Evolutionary conservation across 495 filamentous ascomycete genomes (phyloP).

Genomic region (Amphirosellinia nigrospora): DNA sequence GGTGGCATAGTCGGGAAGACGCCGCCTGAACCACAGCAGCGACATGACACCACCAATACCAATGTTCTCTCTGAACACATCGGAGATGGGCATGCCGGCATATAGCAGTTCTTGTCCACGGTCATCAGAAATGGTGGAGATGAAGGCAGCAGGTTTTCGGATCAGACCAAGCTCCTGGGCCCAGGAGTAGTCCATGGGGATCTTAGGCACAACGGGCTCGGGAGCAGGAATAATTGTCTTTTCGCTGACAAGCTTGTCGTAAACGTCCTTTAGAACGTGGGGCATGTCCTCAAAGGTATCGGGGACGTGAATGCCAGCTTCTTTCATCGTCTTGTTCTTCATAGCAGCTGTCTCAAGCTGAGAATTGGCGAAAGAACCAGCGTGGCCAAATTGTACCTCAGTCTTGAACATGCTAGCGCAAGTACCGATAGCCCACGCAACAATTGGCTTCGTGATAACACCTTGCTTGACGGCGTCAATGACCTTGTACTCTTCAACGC

Average conservation of each 20-base stretch:
- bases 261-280: conserved; percentile 72
- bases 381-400: conserved; percentile 99
- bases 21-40: conserved; percentile 98
- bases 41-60: conserved; percentile 99
- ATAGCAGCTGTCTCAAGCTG: conserved; percentile 93
- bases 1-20: conserved; percentile 92
- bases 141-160: conserved; percentile 99
- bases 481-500: conserved; percentile 99
- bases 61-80: conserved; percentile 98
- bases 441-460: conserved; percentile 94
- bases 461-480: conserved; percentile 97
- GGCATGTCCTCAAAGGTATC: conserved; percentile 98
- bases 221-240: conserved; percentile 83
- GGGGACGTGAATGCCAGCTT: conserved; percentile 92
- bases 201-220: conserved; percentile 96
- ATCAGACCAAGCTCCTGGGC: conserved; percentile 98
- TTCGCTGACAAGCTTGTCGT: conserved; percentile 80
- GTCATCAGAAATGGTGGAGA: conserved; percentile 99
- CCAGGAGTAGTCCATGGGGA: conserved; percentile 99
- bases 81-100: conserved; percentile 98
- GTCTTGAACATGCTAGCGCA: conserved; percentile 99
- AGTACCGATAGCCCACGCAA: conserved; percentile 99
- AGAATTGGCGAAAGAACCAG: conserved; percentile 98
- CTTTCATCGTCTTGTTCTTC: conserved; percentile 96
- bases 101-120: conserved; percentile 99